Evolutionary conservation across 1,284 basidiomycete species (phyloP), one percentile per base, ranked within the genome.

Genomic region (Marasmius tenuissimus): DNA sequence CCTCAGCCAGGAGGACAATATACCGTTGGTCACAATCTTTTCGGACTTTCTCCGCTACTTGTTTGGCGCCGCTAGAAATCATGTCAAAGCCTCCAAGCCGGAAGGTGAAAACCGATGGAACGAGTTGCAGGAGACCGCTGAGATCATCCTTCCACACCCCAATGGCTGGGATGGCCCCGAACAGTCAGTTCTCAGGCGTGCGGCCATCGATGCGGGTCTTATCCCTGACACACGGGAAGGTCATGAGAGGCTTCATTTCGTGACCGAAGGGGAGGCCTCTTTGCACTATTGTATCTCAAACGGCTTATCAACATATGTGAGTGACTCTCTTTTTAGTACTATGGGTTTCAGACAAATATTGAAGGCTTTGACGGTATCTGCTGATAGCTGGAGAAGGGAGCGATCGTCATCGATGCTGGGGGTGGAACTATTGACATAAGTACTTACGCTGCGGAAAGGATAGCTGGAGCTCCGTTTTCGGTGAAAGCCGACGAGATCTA

Each of bases 211-310:
- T 27, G 48, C 12, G 11, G 48, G 18, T n/a, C 48, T 49, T 27
- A 49, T 49, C 18, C 10, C 48, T 10, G 18, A 49, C 18, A 49
- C 48, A 11, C 10, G 18, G 11, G 22, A 50, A 35, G 61, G 61
- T 4, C 47, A 52, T 49, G 40, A 37, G 16, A n/a, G 55, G 16
- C 22, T 61, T 10, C 56, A 53, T 38, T 58, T 58, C 37, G 61
- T 58, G 4, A 62, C 60, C 34, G 49, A 62, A 34, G 56, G 57
- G 6, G 61, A 62, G 40, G 61, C 61, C 8, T 33, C 56, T 27
- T 40, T 62, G 38, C 61, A 62, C 37, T 62, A 40, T 39, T 62
- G 56, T 51, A 22, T 58, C 49, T 20, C 35, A 16, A 51, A 37
- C 18, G 39, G 35, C 4, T 45, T 48, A 18, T 20, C 37, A 34